Conservation (phyloP, 805 yeast genomes). For the Candida sithepensis region DNA sequence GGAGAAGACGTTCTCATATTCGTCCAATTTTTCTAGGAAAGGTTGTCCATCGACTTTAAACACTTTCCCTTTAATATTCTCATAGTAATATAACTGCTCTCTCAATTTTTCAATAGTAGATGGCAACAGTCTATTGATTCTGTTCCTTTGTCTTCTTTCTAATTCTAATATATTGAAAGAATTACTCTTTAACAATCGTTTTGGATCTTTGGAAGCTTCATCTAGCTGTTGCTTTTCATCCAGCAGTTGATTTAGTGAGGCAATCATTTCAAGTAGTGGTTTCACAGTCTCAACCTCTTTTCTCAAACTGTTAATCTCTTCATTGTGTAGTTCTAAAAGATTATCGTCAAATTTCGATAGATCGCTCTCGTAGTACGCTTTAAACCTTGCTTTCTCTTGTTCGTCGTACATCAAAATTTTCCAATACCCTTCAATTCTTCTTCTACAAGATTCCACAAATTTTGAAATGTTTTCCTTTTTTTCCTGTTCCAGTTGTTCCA, state of each 20-base stretch:
- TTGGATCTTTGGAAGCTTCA: constrained; percentile 73
- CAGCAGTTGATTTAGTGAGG: constrained; percentile 51
- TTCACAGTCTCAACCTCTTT: constrained; percentile 46
- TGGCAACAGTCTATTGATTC: constrained; percentile 67
- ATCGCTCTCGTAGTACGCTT: constrained; percentile 36
- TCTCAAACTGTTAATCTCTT: constrained; percentile 41
- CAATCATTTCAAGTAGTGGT: constrained; percentile 54
- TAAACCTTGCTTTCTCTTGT: constrained; percentile 46
- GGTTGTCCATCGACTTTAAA: constrained; percentile 48
- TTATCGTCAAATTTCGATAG: constrained; percentile 48
- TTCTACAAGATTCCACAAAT: constrained; percentile 61
- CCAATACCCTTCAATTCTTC: constrained; percentile 62
- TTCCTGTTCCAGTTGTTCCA: constrained; percentile 52
- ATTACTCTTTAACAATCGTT: constrained; percentile 69
- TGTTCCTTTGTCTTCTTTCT: constrained; percentile 75
- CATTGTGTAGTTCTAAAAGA: constrained; percentile 49
- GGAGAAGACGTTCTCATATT: constrained; percentile 20
- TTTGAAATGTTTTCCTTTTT: constrained; percentile 64
- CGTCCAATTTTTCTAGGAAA: constrained; percentile 31
- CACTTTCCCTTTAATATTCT: constrained; percentile 35
- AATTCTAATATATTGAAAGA: constrained; percentile 74
- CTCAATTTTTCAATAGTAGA: constrained; percentile 50
- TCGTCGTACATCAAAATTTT: constrained; percentile 53
- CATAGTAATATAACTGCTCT: constrained; percentile 44
- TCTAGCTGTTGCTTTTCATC: constrained; percentile 60